Base-by-base conservation (phyloP, 257 asterid species). In the Solanum chiquidenum region DNA sequence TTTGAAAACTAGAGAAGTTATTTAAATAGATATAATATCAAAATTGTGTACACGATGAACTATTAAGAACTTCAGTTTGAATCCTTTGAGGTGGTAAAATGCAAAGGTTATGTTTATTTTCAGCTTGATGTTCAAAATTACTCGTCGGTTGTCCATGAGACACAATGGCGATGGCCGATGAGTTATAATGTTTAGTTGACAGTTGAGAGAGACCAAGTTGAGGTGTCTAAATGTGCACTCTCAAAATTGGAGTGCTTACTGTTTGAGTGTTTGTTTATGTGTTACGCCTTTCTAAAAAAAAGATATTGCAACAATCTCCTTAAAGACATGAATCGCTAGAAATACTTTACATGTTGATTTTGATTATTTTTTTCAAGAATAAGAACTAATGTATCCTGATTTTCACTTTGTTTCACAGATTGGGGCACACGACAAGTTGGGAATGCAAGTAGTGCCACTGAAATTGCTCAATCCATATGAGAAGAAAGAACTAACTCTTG, bases 361-460 rank as follows among this genome's bases (percentile, higher is more conserved):
- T 31, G 76, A 69, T 31, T 69, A 6, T 12, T 69, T 69, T 69
- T 25, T 29, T 13, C 76, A 31, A 69, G 40, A 69, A 13, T 69
- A 42, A 18, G 34, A 34, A 33, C 34, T 38, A 31, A 4, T 20
- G 18, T 83, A 38, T 35, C 16, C 49, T 60, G 86, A 5, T 11
- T 77, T 34, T 23, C 49, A 37, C 60, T 52, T 85, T 37, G 60
- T 42, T 88, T 79, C 74, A 84, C 90, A 96, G 98, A 90, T 94
- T 73, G 98, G 98, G 13, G 91, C 93, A 83, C 98, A 96, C 77
- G 98, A 95, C 88, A 95, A 93, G 90, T 87, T 96, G 88, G 99
- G 99, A 33, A 96, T 94, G 97, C 98, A 96, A 93, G 91, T 89
- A 12, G 90, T 92, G 73, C 95, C 94, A 7, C 79, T 95, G 87